A percentile compares a stretch with the other conserved stretches of the same genome.
phyloP scores from a whole-genome alignment of 805 yeast genomes.

The Sungouiozyma ichnusensis region DNA sequence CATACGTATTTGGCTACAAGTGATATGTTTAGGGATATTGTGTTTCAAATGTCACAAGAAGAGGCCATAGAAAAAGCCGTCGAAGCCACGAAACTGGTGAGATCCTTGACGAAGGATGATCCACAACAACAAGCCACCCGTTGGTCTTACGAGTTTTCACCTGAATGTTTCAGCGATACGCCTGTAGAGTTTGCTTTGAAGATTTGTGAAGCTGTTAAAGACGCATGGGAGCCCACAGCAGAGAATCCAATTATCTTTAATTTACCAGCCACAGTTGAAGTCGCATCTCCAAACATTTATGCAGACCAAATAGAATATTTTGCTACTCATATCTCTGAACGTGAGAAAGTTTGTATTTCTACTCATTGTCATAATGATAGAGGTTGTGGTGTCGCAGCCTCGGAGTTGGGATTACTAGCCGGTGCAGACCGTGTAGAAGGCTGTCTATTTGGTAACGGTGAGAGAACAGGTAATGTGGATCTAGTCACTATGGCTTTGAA shows the following conservation, averaged over 20 bases:
- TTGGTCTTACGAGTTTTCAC: conserved; percentile 73
- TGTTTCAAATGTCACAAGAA: conserved; percentile 48
- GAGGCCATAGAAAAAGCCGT: conserved; percentile 54
- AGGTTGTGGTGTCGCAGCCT: conserved; percentile 85
- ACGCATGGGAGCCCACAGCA: conserved; percentile 60
- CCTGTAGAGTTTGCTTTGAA: conserved; percentile 50
- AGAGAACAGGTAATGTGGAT: conserved; percentile 81
- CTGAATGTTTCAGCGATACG: conserved; percentile 71
- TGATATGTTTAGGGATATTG: conserved; percentile 61
- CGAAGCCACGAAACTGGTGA: conserved; percentile 50
- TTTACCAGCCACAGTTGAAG: conserved; percentile 78
- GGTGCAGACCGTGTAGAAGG: conserved; percentile 89
- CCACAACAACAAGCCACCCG: conserved; percentile 41
- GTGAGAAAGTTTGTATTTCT: conserved; percentile 64
- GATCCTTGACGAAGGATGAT: conserved; percentile 60
- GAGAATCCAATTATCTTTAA: conserved; percentile 67
- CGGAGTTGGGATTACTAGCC: conserved; percentile 70
- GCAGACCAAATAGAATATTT: conserved; percentile 82
- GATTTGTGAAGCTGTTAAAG: conserved; percentile 66
- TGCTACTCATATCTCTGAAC: conserved; percentile 45
- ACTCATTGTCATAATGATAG: conserved; percentile 79
- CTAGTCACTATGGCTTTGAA: conserved; percentile 68
- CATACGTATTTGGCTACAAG: conserved; percentile 72
- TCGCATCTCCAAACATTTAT: conserved; percentile 69
- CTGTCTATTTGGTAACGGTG: conserved; percentile 77